phyloP scores from a whole-genome alignment of 2,329 filamentous ascomycete species.

The Xylaria sp. region DNA sequence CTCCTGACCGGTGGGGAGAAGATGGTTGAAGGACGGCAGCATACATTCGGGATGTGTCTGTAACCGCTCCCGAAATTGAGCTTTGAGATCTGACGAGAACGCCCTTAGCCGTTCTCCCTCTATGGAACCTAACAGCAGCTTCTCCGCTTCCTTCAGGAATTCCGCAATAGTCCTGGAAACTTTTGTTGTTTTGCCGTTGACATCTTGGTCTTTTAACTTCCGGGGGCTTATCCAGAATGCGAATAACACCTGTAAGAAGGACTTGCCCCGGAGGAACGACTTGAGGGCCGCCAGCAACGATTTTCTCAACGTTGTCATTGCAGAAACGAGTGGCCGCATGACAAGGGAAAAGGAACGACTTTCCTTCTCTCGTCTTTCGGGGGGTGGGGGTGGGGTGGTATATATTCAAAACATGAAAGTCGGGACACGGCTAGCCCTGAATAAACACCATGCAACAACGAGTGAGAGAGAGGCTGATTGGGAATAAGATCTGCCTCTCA shows the following conservation, averaged over 20 bases:
- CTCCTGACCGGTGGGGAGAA: constrained; percentile 69
- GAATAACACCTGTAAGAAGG: constrained; percentile 66
- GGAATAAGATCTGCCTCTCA: constrained; percentile 41
- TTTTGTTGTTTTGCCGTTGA: constrained; percentile 33
- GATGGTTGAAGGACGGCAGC: constrained; percentile 73
- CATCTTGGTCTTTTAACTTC: constrained; percentile 47
- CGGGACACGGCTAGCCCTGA: constrained; percentile 37
- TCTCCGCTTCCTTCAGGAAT: constrained; percentile 67
- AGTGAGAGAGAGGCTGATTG: constrained; percentile 37
- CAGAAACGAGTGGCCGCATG: constrained; percentile 64
- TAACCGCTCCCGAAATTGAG: constrained; percentile 65
- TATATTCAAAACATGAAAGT: constrained; percentile 45
- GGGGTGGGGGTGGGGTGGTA: constrained; percentile 35
- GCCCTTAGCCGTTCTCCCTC: constrained; percentile 56
- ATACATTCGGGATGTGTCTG: constrained; percentile 66
- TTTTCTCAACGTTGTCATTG: constrained; percentile 67
- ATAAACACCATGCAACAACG: constrained; percentile 22
- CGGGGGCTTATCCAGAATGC: constrained; percentile 63
- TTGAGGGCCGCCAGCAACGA: constrained; percentile 65
- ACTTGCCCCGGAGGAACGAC: constrained; percentile 68
- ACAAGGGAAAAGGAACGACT: constrained; percentile 44
- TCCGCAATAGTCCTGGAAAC: constrained; percentile 54
- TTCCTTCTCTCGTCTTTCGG: constrained; percentile 23
- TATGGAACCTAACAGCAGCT: constrained; percentile 60
- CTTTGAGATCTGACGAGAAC: constrained; percentile 62